These are phyloP conservation scores for Agrocybe pediades DNA, from an alignment of 768 basidiomycete species.

Conservation along the genomic window DNA sequence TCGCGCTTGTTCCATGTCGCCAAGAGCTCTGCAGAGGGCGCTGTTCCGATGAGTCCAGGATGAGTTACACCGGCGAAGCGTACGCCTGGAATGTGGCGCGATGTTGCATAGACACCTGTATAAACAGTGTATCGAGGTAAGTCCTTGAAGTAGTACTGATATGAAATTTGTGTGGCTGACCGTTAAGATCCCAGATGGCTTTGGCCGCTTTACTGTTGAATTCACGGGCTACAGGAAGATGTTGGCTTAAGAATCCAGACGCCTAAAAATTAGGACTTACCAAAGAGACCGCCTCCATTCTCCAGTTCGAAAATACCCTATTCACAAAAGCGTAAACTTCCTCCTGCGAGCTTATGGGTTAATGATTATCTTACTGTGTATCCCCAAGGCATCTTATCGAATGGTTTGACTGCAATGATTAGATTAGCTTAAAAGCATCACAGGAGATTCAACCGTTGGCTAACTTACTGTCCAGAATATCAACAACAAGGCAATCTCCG, in stretches of 20 bases:
- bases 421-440: neutral
- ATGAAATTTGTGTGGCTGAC: too few relatives aligned
- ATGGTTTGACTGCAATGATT: constrained; percentile 51
- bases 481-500: constrained; percentile 78
- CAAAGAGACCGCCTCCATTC: constrained; percentile 75
- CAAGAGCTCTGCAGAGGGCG: constrained; percentile 72
- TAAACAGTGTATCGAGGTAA: neutral
- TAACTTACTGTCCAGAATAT: constrained; percentile 69
- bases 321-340: neutral
- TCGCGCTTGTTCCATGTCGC: constrained; percentile 78
- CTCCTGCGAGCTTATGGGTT: neutral
- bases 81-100: constrained; percentile 78
- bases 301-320: constrained; percentile 75
- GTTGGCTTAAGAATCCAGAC: neutral
- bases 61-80: constrained; percentile 79
- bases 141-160: neutral
- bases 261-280: constrained; percentile 30
- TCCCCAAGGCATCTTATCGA: constrained; percentile 81
- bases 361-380: constrained; percentile 52
- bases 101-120: constrained; percentile 68
- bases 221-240: constrained; percentile 48
- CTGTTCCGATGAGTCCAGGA: constrained; percentile 77
- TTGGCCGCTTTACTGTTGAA: constrained; percentile 74
- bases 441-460: neutral
- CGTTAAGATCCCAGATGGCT: constrained; percentile 81